These are phyloP conservation scores for Yamadazyma takamatsuzukensis DNA, from an alignment of 805 yeast genomes.

Conservation along the genomic window DNA sequence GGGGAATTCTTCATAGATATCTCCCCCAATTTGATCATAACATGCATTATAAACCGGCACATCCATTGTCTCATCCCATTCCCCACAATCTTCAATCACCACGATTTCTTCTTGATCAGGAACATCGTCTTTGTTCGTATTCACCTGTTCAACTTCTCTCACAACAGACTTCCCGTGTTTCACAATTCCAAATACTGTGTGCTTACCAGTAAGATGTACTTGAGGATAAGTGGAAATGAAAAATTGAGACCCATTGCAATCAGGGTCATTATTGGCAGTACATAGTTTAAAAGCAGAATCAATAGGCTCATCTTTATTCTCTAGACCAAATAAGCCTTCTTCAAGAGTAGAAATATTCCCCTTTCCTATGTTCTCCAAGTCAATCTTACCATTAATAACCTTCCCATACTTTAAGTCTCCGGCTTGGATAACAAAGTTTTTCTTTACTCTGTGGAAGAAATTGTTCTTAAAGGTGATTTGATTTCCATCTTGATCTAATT, in stretches of 20 bases:
- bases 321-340: conserved; percentile 47
- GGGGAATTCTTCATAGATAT: conserved; percentile 71
- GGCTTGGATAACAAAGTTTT: conserved; percentile 68
- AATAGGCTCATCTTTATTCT: conserved; percentile 45
- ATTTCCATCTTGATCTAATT: conserved; percentile 12
- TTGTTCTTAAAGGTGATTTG: conserved; percentile 38
- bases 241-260: conserved; percentile 59
- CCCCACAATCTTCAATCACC: conserved; percentile 56
- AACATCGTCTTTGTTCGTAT: conserved; percentile 39
- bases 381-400: conserved; percentile 21
- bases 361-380: conserved; percentile 29
- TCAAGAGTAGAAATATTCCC: conserved; percentile 26
- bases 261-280: conserved; percentile 52
- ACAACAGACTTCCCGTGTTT: conserved; percentile 64
- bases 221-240: conserved; percentile 67
- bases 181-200: conserved; percentile 74
- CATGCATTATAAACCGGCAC: conserved; percentile 64
- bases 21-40: conserved; percentile 61
- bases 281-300: conserved; percentile 52
- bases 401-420: too few species aligned
- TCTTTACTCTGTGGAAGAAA: conserved; percentile 59
- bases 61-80: conserved; percentile 48
- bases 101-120: conserved; percentile 39
- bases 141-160: conserved; percentile 55
- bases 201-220: conserved; percentile 73